phyloP scores from a whole-genome alignment of 176 grass and related monocot genomes.

The Carex scoparia region DNA sequence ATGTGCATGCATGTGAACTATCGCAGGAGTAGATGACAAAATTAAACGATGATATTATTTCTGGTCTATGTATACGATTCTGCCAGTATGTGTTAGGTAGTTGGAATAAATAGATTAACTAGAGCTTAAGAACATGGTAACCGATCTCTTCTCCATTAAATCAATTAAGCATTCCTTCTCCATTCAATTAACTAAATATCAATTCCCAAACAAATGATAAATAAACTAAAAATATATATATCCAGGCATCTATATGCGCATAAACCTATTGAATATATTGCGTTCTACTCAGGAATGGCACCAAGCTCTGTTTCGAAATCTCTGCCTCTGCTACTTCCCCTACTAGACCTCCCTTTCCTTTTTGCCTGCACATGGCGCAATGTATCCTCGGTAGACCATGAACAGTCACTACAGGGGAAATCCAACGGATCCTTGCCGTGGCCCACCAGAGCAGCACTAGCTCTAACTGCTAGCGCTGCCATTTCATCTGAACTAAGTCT shows the following conservation, averaged over 20 bases:
- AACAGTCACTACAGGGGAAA: slow-evolving; percentile 24
- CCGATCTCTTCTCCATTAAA: not conserved
- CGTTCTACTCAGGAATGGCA: slow-evolving; percentile 66
- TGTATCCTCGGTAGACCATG: not conserved
- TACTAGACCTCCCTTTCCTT: slow-evolving; percentile 39
- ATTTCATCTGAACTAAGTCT: slow-evolving; percentile 69
- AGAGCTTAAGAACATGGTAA: not conserved
- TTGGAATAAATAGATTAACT: not conserved
- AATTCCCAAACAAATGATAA: not conserved
- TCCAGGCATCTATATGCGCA: not conserved
- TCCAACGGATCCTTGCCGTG: slow-evolving; percentile 45
- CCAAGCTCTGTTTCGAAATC: slow-evolving; percentile 65
- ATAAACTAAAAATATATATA: not conserved
- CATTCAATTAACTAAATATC: not conserved
- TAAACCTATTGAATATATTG: not conserved
- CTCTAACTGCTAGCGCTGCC: slow-evolving; percentile 68
- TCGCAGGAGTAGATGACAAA: not conserved
- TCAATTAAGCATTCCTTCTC: not conserved
- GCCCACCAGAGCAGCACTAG: slow-evolving; percentile 60
- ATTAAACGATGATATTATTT: not conserved
- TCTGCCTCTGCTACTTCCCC: slow-evolving; percentile 34
- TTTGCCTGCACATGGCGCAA: not conserved
- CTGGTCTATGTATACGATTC: not conserved
- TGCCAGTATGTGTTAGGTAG: not conserved
- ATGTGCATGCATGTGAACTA: not conserved